Percentiles rank a stretch among this genome's conserved stretches.
phyloP scores from a whole-genome alignment of 495 filamentous ascomycete species.

The Tuber calosporum region DNA sequence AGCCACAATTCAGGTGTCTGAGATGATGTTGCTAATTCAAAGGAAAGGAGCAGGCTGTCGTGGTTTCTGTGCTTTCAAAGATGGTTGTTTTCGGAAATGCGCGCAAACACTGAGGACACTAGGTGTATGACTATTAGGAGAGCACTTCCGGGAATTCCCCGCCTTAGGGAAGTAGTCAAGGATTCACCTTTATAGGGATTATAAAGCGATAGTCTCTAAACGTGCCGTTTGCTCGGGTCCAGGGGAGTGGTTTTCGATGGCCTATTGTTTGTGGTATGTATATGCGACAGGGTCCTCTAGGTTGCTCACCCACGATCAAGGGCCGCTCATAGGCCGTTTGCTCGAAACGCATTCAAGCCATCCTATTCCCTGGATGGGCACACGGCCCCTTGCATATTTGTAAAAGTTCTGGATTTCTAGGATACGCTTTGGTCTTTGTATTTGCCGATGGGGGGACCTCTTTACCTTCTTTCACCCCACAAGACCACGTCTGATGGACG shows the following conservation, averaged over 20 bases:
- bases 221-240: not conserved
- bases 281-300: not conserved
- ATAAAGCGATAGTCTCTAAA: not conserved
- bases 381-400: not conserved
- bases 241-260: not conserved
- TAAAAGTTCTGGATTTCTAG: not conserved
- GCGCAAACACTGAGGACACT: not conserved
- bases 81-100: not conserved
- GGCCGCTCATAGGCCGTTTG: not conserved
- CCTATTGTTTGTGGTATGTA: not conserved
- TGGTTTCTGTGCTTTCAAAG: not conserved
- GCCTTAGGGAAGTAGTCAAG: not conserved
- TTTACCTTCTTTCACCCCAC: not conserved
- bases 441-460: not conserved
- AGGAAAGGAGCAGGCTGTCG: not conserved
- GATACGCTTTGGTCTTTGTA: not conserved
- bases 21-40: not conserved
- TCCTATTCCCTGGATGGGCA: not conserved
- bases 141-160: not conserved
- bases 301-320: not conserved
- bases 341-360: not conserved
- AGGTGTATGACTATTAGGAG: not conserved
- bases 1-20: not conserved
- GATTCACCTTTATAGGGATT: not conserved
- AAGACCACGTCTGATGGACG: not conserved